Base-by-base conservation (phyloP, 78 protist species). In the slime mould (Dictyostelium discoideum) region DNA sequence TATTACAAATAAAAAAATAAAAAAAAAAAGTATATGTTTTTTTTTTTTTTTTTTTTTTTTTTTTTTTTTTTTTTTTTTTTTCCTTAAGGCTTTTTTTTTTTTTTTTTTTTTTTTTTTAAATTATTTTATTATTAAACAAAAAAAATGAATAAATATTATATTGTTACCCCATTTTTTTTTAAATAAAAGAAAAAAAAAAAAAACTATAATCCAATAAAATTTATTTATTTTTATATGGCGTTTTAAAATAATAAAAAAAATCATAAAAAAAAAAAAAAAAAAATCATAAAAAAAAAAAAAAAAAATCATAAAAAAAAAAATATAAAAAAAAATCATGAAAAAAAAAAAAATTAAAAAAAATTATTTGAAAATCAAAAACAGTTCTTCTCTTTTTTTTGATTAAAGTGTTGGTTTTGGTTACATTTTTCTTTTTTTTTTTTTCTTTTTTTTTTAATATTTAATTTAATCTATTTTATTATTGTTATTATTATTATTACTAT, bases 141-240 rank as follows among this genome's bases (percentile, higher is more conserved):
- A 24, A 0, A 74, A 37, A 74, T 16, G 16, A 74, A 74, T 16
- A 37, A 74, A 74, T 26, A 37, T 32, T 50, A 50, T 50, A 50
- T 50, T 8, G 65, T 10, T 54, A 16, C 5, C 1, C 2, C 0
- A 10, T 3, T 3, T 16, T 14, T 10, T 16, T 16, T 54, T 16
- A 16, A 54, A 32, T 32, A 54, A 74, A 74, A 11, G 13, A 37
- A 74, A 26, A 37, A 74, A 37, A 74, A 18, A 74, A 29, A 74
- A 37, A 74, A 37, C 81, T 74, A 26, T 67, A 67, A 8, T 67
- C n/a, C 76, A 67, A 67, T 67, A 67, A 67, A 67, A 67, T 73
- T 69, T 73, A 26, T 54, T 54, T 54, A 22, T 54, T 50, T 50
- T 54, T 73, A 26, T 73, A 26, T 26, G 13, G 37, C 29, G 37